These are phyloP conservation scores for Daldinia grandis DNA, from an alignment of 495 filamentous ascomycete genomes.

Conservation along the genomic window DNA sequence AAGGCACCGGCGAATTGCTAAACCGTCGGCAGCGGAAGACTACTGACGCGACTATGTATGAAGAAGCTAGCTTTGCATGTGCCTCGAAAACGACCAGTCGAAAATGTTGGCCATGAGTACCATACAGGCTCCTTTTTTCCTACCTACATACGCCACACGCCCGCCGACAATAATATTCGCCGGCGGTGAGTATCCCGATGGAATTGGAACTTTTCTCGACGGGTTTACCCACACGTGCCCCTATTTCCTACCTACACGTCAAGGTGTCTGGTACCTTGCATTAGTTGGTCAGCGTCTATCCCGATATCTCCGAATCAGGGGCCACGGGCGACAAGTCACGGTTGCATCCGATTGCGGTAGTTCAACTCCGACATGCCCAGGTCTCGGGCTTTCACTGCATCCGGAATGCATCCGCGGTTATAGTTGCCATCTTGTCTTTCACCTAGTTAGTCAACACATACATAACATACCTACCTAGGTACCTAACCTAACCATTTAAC, in stretches of 20 bases:
- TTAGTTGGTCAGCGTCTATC: constrained; percentile 31
- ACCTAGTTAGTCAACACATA: constrained; percentile 1
- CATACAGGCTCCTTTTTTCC: constrained; percentile 6
- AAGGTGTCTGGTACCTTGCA: constrained; percentile 41
- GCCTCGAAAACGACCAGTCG: constrained; percentile 11
- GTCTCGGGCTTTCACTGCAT: constrained; percentile 17
- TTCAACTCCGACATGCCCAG: constrained; percentile 19
- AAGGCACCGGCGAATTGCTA: constrained; percentile 5
- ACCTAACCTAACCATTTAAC: too few species aligned
- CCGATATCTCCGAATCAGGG: constrained; percentile 42
- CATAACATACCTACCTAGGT: too few species aligned
- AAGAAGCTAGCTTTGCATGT: constrained; percentile 32
- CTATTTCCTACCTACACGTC: constrained; percentile 13
- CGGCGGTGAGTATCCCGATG: background rate
- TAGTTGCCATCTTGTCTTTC: constrained; percentile 4
- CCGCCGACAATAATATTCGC: background rate
- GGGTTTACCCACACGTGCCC: constrained; percentile 25
- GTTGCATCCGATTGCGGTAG: constrained; percentile 33
- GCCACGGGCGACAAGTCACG: constrained; percentile 20
- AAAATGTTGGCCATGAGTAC: constrained; percentile 4
- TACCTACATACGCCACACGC: background rate
- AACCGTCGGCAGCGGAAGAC: background rate
- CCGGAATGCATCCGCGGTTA: constrained; percentile 7
- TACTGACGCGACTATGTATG: constrained; percentile 18
- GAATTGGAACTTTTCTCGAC: constrained; percentile 7